Base-by-base conservation (phyloP, 2,329 filamentous ascomycete genomes). In the Rutstroemia sp. region DNA sequence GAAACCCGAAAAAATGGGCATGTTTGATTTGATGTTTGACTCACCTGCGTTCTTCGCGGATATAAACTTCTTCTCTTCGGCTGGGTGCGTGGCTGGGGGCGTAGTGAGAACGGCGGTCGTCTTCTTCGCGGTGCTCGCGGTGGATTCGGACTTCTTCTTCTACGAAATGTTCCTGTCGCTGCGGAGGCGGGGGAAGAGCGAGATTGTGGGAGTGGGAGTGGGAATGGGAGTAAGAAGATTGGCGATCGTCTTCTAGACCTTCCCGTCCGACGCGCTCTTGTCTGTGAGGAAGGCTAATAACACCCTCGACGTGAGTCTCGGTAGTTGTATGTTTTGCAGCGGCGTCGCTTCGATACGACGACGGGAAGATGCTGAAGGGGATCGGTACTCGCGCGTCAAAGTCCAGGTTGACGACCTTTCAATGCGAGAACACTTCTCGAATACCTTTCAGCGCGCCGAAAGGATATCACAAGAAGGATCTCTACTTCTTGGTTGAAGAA, bases 361-460 rank as follows among this genome's bases (percentile, higher is more conserved):
- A 96, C 81, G 92, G 92, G 86, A 97, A 96, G 88, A 96, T 88
- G 89, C 91, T 96, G 86, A 96, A 95, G 80, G 92, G 92, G 79
- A 97, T 94, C 82, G 92, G 90, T 78, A 96, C 89, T 78, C 91
- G 89, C 79, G 92, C 91, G 88, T 96, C 92, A 94, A 95, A 96
- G 89, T 96, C 92, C 92, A 96, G 92, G 82, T 90, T 96, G 89
- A 80, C 89, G 87, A 87, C 85, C 88, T 84, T 78, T 73, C 75
- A 75, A 77, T 78, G 84, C 76, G 73, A 75, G 76, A 59, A 78
- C 83, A 81, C 80, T 84, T 86, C 86, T 89, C 83, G 82, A 83
- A 83, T 74, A 73, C 78, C 77, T 77, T 77, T 77, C 77, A 75
- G 79, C 61, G 62, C 75, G 73, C 74, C 81, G 81, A 84, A 83